Conservation (phyloP, 148 eudicot genomes). For the Pouteria glomerata region DNA sequence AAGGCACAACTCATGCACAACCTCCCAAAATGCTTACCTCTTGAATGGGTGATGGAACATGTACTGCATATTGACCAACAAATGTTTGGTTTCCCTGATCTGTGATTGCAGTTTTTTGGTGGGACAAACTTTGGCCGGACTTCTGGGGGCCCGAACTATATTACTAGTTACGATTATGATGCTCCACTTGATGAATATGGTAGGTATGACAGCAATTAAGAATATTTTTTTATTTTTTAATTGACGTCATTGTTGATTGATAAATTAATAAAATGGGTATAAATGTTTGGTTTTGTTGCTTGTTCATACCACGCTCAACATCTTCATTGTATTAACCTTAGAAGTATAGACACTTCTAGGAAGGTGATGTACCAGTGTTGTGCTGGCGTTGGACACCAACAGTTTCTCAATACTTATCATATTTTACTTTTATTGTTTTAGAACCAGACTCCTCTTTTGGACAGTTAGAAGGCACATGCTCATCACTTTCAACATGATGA, state of each 20-base stretch:
- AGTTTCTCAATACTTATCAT: too few relatives aligned
- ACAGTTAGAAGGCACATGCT: too few relatives aligned
- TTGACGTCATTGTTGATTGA: neutral
- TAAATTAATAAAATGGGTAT: neutral
- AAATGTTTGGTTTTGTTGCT: neutral
- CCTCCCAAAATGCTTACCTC: neutral
- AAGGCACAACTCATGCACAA: neutral
- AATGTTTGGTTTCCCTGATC: constrained; percentile 5
- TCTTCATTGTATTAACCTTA: neutral
- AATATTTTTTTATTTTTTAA: too few relatives aligned
- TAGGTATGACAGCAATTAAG: constrained; percentile 12
- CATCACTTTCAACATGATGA: too few relatives aligned
- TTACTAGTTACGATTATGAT: constrained; percentile 97
- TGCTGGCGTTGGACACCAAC: too few relatives aligned
- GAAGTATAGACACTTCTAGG: too few relatives aligned
- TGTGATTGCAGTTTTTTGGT: constrained; percentile 74
- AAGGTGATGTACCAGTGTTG: too few relatives aligned
- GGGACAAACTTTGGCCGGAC: constrained; percentile 96
- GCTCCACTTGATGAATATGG: constrained; percentile 99
- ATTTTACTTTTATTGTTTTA: too few relatives aligned
- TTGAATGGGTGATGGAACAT: neutral
- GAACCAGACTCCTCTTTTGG: too few relatives aligned
- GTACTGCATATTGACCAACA: constrained; percentile 6
- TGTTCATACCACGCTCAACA: neutral
- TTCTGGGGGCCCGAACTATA: constrained; percentile 86